Evolutionary conservation across 345 rosid genomes (phyloP).

Genomic region (Gossypioides kirkii): DNA sequence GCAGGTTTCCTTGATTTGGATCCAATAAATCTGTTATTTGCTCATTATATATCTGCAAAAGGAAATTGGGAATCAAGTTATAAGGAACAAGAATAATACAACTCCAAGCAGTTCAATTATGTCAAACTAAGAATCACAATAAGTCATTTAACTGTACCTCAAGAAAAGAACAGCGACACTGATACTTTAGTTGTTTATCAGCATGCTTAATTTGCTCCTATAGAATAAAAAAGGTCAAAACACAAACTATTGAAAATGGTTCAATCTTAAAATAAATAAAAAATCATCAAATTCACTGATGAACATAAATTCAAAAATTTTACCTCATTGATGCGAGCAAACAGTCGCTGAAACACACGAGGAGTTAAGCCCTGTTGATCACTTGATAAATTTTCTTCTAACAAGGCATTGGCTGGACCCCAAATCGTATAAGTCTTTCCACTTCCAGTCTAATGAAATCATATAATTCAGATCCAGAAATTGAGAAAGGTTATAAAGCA

Average conservation of each 20-base stretch:
- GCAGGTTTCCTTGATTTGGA: constrained; percentile 80
- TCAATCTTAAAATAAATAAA: not conserved
- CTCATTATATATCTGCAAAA: constrained; percentile 90
- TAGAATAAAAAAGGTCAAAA: constrained; percentile 16
- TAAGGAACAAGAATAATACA: not conserved
- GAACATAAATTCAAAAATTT: constrained; percentile 15
- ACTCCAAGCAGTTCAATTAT: not conserved
- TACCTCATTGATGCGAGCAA: constrained; percentile 86
- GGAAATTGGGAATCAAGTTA: constrained; percentile 18
- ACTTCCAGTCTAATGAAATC: constrained; percentile 69
- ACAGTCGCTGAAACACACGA: constrained; percentile 74
- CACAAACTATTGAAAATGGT: not conserved
- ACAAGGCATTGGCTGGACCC: constrained; percentile 88
- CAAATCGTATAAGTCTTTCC: constrained; percentile 98
- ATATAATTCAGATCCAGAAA: constrained; percentile 14
- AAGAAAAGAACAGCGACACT: constrained; percentile 94
- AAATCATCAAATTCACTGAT: constrained; percentile 1
- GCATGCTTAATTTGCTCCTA: constrained; percentile 88
- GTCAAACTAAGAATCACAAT: not conserved
- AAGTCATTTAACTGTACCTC: constrained; percentile 48
- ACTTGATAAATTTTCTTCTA: constrained; percentile 50
- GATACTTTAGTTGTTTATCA: constrained; percentile 83
- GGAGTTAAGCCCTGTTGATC: constrained; percentile 91
- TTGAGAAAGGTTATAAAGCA: not conserved
- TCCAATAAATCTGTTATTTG: constrained; percentile 96